A percentile compares a stretch with the other conserved stretches of the same genome.
Conservation (phyloP, 129 eudicot species). For the Centrapalus pauciflorus region DNA sequence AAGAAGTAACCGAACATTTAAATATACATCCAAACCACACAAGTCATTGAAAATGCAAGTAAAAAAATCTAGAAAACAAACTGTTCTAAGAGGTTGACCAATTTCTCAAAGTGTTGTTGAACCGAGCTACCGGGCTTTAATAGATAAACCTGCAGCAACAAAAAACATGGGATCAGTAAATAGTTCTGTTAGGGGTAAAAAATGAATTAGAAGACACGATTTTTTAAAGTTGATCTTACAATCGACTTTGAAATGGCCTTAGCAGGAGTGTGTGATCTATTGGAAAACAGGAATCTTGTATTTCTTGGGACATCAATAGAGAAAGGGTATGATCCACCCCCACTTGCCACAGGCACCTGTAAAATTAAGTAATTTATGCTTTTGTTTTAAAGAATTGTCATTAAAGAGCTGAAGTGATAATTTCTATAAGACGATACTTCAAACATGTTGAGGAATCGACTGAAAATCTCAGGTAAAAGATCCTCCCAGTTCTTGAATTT, state of each 20-base stretch:
- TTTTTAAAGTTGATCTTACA: slow-evolving; percentile 43
- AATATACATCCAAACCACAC: slow-evolving; percentile 8
- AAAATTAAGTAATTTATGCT: not conserved
- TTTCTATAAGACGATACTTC: slow-evolving; percentile 49
- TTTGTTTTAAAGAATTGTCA: not conserved
- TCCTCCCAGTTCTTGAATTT: slow-evolving; percentile 61
- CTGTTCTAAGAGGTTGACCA: slow-evolving; percentile 99
- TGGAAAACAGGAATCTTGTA: slow-evolving; percentile 84
- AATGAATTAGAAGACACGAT: slow-evolving; percentile 9
- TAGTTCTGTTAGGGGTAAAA: slow-evolving; percentile 3
- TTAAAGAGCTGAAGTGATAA: not conserved
- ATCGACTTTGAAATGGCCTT: slow-evolving; percentile 92
- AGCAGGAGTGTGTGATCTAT: slow-evolving; percentile 72
- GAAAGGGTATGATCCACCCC: slow-evolving; percentile 83
- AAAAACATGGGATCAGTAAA: not conserved
- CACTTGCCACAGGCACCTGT: slow-evolving; percentile 98
- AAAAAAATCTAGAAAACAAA: slow-evolving; percentile 56
- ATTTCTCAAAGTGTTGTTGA: slow-evolving; percentile 73
- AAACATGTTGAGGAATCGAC: slow-evolving; percentile 82
- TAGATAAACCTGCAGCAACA: slow-evolving; percentile 71
- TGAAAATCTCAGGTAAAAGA: slow-evolving; percentile 69
- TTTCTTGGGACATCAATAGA: slow-evolving; percentile 89
- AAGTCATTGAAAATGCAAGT: slow-evolving; percentile 2
- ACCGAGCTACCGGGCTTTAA: slow-evolving; percentile 82
- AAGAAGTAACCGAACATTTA: slow-evolving; percentile 17